Evolutionary conservation across 2,329 filamentous ascomycete species (phyloP).

Genomic region (Paradendryphiella salina): DNA sequence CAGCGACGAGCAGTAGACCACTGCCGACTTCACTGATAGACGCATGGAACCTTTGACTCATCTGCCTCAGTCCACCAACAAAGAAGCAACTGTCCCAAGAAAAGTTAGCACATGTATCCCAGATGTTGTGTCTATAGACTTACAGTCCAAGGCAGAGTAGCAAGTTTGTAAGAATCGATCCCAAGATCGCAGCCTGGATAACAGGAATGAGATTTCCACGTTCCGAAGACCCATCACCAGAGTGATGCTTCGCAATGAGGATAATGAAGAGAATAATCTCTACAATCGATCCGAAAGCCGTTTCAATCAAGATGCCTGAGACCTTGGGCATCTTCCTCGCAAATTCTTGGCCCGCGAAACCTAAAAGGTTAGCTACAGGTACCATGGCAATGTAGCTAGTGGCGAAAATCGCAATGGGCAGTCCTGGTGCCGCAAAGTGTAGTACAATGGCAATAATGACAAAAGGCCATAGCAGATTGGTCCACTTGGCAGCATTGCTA

Average conservation of each 20-base stretch:
- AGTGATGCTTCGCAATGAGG: constrained; percentile 59
- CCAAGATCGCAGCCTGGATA: constrained; percentile 80
- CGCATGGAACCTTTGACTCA: constrained; percentile 72
- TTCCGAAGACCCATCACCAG: constrained; percentile 48
- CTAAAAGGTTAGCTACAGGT: constrained; percentile 73
- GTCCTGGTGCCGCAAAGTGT: constrained; percentile 56
- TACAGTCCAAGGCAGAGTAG: constrained; percentile 72
- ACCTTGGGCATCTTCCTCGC: constrained; percentile 77
- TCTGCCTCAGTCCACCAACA: constrained; percentile 68
- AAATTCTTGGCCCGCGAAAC: constrained; percentile 73
- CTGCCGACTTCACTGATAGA: constrained; percentile 78
- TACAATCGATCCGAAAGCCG: constrained; percentile 69
- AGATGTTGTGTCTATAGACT: neutral
- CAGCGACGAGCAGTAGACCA: constrained; percentile 75
- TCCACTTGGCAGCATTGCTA: constrained; percentile 64
- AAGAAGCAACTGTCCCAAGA: constrained; percentile 67
- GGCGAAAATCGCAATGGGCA: constrained; percentile 66
- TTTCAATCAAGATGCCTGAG: constrained; percentile 63
- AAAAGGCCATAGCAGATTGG: constrained; percentile 75
- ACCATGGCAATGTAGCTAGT: constrained; percentile 77
- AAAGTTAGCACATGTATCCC: neutral
- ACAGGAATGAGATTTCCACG: constrained; percentile 58
- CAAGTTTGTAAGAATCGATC: constrained; percentile 80
- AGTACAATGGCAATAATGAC: constrained; percentile 71
- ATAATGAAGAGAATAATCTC: constrained; percentile 85